Conservation (phyloP, 768 basidiomycete species). For the Leccinum incarnatum region DNA sequence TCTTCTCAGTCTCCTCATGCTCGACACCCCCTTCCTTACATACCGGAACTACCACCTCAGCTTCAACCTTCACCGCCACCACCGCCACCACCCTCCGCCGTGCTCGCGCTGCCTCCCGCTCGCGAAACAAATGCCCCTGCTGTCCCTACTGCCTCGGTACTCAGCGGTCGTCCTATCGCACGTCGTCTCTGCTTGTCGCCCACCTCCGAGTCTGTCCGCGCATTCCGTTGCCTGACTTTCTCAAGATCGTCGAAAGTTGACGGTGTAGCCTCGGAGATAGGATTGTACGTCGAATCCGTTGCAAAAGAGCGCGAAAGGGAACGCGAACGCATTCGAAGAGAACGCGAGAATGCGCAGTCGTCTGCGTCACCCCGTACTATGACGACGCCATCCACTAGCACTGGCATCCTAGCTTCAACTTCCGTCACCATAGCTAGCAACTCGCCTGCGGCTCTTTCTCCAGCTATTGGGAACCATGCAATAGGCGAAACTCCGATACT, state of each 20-base stretch:
- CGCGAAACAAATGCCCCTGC: conserved; percentile 1
- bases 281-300: conserved; percentile 70
- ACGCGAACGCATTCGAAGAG: conserved; percentile 66
- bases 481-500: conserved; percentile 21
- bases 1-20: conserved; percentile 35
- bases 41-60: conserved; percentile 64
- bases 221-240: conserved; percentile 51
- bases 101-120: conserved; percentile 21
- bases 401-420: conserved; percentile 10
- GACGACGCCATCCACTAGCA: conserved; percentile 22
- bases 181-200: conserved; percentile 34
- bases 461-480: conserved; percentile 7
- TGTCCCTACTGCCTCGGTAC: conserved; percentile 9
- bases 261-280: conserved; percentile 57
- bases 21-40: conserved; percentile 45
- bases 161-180: conserved; percentile 29
- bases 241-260: conserved; percentile 49
- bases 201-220: conserved; percentile 39
- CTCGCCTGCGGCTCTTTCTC: conserved; percentile 18
- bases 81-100: conserved; percentile 35
- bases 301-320: conserved; percentile 77
- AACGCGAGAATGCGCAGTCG: conserved; percentile 49
- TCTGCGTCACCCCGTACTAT: conserved; percentile 27
- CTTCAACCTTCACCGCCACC: conserved; percentile 54
- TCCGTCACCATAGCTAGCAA: conserved; percentile 6